A percentile compares a stretch with the other conserved stretches of the same genome.
phyloP scores from a whole-genome alignment of 2,329 filamentous ascomycete species.

The Phoma herbarum region DNA sequence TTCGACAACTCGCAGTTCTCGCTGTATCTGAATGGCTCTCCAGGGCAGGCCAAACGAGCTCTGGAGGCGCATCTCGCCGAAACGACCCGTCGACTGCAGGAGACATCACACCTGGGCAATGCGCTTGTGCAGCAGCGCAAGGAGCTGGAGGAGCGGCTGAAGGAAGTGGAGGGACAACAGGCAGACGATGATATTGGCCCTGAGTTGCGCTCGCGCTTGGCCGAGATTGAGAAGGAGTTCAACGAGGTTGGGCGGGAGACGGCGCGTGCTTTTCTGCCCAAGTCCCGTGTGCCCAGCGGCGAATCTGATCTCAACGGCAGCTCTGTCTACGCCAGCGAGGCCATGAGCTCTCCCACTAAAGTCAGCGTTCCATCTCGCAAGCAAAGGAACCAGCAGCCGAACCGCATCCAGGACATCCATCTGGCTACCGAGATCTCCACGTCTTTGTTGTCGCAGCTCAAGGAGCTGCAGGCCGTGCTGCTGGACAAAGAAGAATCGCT shows the following conservation, averaged over 20 bases:
- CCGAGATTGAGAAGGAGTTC: constrained; percentile 92
- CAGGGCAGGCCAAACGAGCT: constrained; percentile 85
- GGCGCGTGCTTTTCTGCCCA: constrained; percentile 87
- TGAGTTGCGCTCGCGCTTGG: constrained; percentile 82
- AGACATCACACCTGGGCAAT: constrained; percentile 88
- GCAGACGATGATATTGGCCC: constrained; percentile 76
- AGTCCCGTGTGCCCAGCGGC: constrained; percentile 73
- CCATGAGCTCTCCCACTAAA: constrained; percentile 87
- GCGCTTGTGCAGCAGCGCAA: constrained; percentile 87
- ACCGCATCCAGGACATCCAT: constrained; percentile 92
- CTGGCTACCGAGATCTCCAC: constrained; percentile 99
- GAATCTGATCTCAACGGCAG: constrained; percentile 48
- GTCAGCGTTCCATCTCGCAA: constrained; percentile 86
- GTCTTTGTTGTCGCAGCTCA: constrained; percentile 90
- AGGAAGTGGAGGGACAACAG: constrained; percentile 82
- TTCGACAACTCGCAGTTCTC: constrained; percentile 85
- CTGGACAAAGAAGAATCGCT: constrained; percentile 88
- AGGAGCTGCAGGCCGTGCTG: constrained; percentile 84
- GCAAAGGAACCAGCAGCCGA: constrained; percentile 87
- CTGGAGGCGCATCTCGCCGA: constrained; percentile 92
- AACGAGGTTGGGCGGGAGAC: constrained; percentile 92
- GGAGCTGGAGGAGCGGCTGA: constrained; percentile 80
- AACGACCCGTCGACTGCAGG: constrained; percentile 88
- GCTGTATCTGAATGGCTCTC: constrained; percentile 78
- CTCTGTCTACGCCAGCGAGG: constrained; percentile 77